phyloP scores from a whole-genome alignment of 768 basidiomycete genomes.

The Heimioporus sp. region DNA sequence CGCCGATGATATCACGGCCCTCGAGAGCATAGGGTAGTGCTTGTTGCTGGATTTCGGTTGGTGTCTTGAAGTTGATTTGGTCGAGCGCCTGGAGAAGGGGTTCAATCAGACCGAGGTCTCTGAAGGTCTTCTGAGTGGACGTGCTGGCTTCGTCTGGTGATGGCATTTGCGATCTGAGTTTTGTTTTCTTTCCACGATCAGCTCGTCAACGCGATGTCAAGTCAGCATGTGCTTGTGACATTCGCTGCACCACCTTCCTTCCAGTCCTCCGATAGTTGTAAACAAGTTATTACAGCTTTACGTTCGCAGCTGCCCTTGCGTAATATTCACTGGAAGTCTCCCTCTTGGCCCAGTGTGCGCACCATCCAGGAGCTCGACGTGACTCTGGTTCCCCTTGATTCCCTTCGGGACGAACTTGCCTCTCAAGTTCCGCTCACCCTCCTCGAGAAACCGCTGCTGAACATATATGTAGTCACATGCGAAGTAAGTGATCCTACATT shows the following conservation, averaged over 20 bases:
- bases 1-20: conserved; percentile 95
- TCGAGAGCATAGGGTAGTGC: conserved; percentile 84
- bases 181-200: conserved; percentile 17
- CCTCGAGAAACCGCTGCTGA: conserved; percentile 83
- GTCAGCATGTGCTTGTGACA: conserved; percentile 61
- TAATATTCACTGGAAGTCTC: conserved; percentile 90
- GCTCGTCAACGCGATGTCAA: conserved; percentile 27
- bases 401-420: conserved; percentile 66
- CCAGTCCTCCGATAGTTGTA: conserved; percentile 71
- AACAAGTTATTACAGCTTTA: conserved; percentile 62
- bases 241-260: conserved; percentile 64
- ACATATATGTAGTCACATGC: conserved; percentile 83
- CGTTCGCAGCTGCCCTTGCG: conserved; percentile 78
- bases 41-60: conserved; percentile 89
- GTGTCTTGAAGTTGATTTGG: conserved; percentile 76
- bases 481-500: conserved; percentile 56
- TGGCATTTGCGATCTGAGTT: conserved; percentile 44
- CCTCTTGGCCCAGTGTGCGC: conserved; percentile 64
- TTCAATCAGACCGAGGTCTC: conserved; percentile 82
- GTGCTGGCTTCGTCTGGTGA: conserved; percentile 60
- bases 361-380: conserved; percentile 91
- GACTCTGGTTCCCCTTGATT: conserved; percentile 64
- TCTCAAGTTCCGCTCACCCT: conserved; percentile 77
- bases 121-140: conserved; percentile 58
- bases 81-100: conserved; percentile 85